Conservation (phyloP, 768 basidiomycete species). For the Rhizopogon vinicolor region DNA sequence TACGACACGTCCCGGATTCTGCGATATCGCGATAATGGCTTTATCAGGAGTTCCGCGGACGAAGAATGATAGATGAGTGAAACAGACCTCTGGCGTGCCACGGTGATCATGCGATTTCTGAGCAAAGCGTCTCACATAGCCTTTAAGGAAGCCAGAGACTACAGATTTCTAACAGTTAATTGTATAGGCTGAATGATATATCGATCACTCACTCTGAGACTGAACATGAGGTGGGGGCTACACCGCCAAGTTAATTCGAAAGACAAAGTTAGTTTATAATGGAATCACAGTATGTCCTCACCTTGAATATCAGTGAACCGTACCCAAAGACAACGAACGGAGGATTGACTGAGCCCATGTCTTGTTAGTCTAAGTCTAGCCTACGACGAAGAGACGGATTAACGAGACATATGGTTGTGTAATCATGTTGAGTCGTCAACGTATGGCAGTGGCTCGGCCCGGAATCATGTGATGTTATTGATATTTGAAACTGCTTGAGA, state of each 20-base stretch:
- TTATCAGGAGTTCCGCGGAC: background rate
- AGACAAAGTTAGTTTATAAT: background rate
- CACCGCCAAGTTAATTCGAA: background rate
- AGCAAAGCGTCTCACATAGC: conserved; percentile 86
- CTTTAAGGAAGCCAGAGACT: conserved; percentile 85
- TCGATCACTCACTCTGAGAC: conserved; percentile 46
- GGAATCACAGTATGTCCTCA: conserved; percentile 17
- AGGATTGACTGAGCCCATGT: conserved; percentile 2
- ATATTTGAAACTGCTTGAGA: no score
- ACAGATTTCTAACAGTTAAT: background rate
- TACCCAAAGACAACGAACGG: conserved; percentile 86
- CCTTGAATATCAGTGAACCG: conserved; percentile 92
- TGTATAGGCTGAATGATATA: background rate
- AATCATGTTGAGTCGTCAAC: no score
- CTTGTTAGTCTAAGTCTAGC: background rate
- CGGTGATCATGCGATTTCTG: conserved; percentile 92
- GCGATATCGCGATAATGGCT: background rate
- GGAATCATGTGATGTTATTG: no score
- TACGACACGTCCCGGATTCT: conserved; percentile 87
- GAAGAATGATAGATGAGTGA: background rate
- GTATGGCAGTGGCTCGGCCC: no score
- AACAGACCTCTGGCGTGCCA: conserved; percentile 73
- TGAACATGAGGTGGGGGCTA: conserved; percentile 84
- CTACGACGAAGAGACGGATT: background rate
- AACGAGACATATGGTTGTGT: no score